Percentiles rank a stretch among this genome's conserved stretches.
phyloP scores from a whole-genome alignment of 2,329 filamentous ascomycete species.

The Pseudomassariella vexata region DNA sequence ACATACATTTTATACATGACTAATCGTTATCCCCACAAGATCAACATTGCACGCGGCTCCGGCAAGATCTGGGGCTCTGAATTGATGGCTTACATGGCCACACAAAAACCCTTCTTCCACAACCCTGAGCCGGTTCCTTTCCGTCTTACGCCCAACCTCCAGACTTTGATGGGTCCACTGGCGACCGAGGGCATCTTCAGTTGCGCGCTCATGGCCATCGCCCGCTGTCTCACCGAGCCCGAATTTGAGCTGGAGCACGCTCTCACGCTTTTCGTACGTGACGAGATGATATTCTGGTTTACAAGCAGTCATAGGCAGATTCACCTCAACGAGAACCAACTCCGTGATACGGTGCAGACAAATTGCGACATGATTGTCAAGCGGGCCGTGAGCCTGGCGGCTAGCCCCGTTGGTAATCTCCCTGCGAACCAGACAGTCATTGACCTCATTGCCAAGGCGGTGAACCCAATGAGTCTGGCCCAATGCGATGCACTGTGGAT shows the following conservation, averaged over 20 bases:
- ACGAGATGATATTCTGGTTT: constrained; percentile 98
- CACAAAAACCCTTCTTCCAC: constrained; percentile 80
- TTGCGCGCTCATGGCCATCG: constrained; percentile 94
- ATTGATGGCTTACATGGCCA: constrained; percentile 83
- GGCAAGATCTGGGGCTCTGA: constrained; percentile 97
- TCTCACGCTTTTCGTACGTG: constrained; percentile 87
- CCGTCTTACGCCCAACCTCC: constrained; percentile 92
- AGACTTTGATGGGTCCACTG: constrained; percentile 91
- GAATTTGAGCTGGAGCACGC: constrained; percentile 90
- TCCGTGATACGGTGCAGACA: constrained; percentile 72
- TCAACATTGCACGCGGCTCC: constrained; percentile 79
- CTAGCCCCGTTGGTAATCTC: constrained; percentile 70
- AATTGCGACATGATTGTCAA: constrained; percentile 93
- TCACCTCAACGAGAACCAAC: constrained; percentile 57
- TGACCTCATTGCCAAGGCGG: constrained; percentile 85
- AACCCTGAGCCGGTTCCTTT: constrained; percentile 96
- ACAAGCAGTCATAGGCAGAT: constrained; percentile 65
- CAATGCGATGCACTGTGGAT: constrained; percentile 94
- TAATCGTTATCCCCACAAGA: constrained; percentile 90
- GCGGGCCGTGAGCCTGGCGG: constrained; percentile 77
- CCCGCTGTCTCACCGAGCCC: constrained; percentile 85
- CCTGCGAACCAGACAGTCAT: constrained; percentile 97
- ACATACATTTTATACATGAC: constrained; percentile 98
- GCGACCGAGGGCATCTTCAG: constrained; percentile 95
- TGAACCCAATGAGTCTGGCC: constrained; percentile 84